Evolutionary conservation across 2,329 filamentous ascomycete species (phyloP), one percentile per base, ranked within the genome.

Genomic region (Ascochyta pisi): DNA sequence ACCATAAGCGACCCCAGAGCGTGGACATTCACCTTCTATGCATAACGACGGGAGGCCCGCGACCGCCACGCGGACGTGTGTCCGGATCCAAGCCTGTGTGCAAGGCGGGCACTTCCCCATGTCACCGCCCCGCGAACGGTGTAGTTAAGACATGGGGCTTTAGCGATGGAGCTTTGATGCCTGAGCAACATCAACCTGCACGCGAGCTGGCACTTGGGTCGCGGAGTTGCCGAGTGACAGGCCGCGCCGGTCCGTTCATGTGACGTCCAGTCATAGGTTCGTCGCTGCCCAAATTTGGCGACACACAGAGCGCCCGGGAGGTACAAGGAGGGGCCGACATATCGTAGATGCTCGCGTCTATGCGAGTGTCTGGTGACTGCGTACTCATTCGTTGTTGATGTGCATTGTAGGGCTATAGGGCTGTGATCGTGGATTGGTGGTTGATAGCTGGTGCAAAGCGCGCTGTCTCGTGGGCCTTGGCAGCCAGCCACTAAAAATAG

Each of bases 401-500:
- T 50, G 57, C 52, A 42, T 27, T 46, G 45, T 65, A 66, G 51
- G 61, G 61, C 61, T 65, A 60, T 66, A 68, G 61, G 66, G 63
- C 66, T 57, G 46, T 27, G 34, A 38, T 38, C 15, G 24, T 45
- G 31, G 39, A 39, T 23, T 27, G 24, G 49, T 44, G 50, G 31
- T 38, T 37, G 31, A 41, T 43, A 42, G 38, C 54, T 53, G 50
- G 49, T 57, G 59, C 56, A 12, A 10, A 12, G 8, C 63, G 57
- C 62, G 44, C 41, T 60, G 61, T 59, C 59, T 61, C 58, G 56
- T 64, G 57, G 64, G 54, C 37, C 55, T 56, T 50, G 51, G 54
- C 59, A 47, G 40, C 24, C 50, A 55, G 59, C 27, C 57, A 46
- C 66, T 66, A 70, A 71, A 71, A 65, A 71, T 72, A 71, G 67